A percentile compares a stretch with the other conserved stretches of the same genome.
These are phyloP conservation scores for Plasmodium gonderi DNA, from an alignment of 169 alveolate species.

Conservation along the genomic window DNA sequence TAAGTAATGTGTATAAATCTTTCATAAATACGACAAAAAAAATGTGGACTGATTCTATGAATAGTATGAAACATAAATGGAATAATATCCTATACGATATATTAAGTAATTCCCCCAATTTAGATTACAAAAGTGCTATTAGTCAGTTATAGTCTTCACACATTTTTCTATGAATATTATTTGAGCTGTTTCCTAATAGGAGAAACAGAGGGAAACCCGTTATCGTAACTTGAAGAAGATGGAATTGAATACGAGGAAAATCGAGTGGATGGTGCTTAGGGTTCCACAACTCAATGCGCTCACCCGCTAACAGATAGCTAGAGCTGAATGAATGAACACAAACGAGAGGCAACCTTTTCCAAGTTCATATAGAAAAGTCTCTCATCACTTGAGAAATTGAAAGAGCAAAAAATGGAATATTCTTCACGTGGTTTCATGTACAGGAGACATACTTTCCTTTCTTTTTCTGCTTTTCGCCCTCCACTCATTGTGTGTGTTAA, in stretches of 20 bases:
- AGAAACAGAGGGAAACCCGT: no score
- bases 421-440: not conserved
- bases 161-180: no score
- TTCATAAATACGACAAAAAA: not conserved
- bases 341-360: no score
- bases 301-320: not conserved
- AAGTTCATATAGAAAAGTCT: no score
- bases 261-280: no score
- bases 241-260: not conserved
- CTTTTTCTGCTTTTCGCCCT: not conserved
- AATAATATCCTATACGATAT: not conserved
- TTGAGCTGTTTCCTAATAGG: no score
- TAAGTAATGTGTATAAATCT: constrained; percentile 2
- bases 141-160: no score
- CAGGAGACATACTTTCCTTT: not conserved
- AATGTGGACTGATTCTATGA: not conserved
- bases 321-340: not conserved
- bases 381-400: no score
- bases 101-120: not conserved
- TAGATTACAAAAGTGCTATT: not conserved
- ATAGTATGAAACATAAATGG: constrained; percentile 7
- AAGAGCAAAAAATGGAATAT: not conserved
- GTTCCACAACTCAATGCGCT: not conserved
- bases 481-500: no score
- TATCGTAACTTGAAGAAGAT: no score